Percentiles rank a stretch among this genome's conserved stretches.
phyloP scores from a whole-genome alignment of 2,329 filamentous ascomycete genomes.

The Clonostachys rosea region DNA sequence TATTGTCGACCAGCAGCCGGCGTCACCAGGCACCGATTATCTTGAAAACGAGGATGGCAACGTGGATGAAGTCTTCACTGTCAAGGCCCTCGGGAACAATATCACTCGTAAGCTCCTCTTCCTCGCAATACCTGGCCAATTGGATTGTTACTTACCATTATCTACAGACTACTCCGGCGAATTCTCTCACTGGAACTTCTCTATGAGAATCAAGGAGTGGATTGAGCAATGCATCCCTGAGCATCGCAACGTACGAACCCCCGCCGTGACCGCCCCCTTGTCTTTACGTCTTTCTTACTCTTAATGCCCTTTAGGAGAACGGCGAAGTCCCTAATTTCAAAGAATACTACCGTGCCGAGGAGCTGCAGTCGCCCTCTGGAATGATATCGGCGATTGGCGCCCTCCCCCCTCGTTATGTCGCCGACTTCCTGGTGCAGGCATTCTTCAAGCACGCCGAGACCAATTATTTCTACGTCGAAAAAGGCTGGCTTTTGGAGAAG shows the following conservation, averaged over 20 bases:
- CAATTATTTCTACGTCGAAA: constrained; percentile 42
- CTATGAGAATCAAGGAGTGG: constrained; percentile 41
- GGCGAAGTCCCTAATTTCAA: constrained; percentile 18
- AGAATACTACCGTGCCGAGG: constrained; percentile 38
- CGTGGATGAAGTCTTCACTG: constrained; percentile 31
- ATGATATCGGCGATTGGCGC: constrained; percentile 28
- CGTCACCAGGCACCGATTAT: too few relatives aligned
- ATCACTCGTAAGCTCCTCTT: constrained; percentile 26
- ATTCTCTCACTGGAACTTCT: constrained; percentile 49
- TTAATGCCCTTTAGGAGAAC: too few relatives aligned
- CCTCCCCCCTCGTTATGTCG: constrained; percentile 39
- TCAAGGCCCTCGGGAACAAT: constrained; percentile 31
- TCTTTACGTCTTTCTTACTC: too few relatives aligned
- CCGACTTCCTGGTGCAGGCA: constrained; percentile 37
- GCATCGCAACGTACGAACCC: constrained; percentile 15
- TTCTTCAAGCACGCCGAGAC: constrained; percentile 43
- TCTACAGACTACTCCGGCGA: constrained; percentile 42
- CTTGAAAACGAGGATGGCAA: background rate
- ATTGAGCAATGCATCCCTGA: constrained; percentile 33
- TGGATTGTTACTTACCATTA: constrained; percentile 1
- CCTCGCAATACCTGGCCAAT: background rate
- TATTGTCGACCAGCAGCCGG: too few relatives aligned
- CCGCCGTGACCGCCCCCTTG: background rate
- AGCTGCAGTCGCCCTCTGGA: constrained; percentile 33
- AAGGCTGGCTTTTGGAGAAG: constrained; percentile 31